Conservation (phyloP, 305 asterid genomes). For the Fraxinus albicans region DNA sequence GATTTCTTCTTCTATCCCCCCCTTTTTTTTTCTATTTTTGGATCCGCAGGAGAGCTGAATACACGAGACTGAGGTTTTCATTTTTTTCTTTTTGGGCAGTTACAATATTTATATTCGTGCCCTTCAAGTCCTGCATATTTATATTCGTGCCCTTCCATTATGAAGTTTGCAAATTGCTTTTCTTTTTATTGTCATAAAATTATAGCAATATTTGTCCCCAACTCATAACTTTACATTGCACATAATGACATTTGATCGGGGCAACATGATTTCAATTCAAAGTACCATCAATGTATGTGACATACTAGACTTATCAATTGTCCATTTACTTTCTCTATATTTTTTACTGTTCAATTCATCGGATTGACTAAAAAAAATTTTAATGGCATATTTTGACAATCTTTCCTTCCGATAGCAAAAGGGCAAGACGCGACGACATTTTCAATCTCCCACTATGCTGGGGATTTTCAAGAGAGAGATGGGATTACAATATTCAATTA, state of each 20-base stretch:
- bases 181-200: not conserved
- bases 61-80: constrained; percentile 16
- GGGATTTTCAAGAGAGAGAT: no score
- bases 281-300: not conserved
- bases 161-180: not conserved
- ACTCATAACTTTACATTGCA: not conserved
- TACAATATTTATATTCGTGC: not conserved
- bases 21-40: not conserved
- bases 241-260: not conserved
- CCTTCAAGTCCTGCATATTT: not conserved
- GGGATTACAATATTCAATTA: not conserved
- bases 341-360: not conserved
- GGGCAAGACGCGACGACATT: no score
- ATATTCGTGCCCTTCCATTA: not conserved
- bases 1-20: not conserved
- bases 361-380: no score
- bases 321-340: not conserved
- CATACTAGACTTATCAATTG: not conserved
- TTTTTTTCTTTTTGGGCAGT: not conserved
- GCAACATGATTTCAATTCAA: not conserved
- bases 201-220: not conserved
- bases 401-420: no score
- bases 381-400: not conserved
- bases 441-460: no score
- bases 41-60: constrained; percentile 27